These are phyloP conservation scores for Macrocybe gigantea DNA, from an alignment of 768 basidiomycete species.

Conservation along the genomic window DNA sequence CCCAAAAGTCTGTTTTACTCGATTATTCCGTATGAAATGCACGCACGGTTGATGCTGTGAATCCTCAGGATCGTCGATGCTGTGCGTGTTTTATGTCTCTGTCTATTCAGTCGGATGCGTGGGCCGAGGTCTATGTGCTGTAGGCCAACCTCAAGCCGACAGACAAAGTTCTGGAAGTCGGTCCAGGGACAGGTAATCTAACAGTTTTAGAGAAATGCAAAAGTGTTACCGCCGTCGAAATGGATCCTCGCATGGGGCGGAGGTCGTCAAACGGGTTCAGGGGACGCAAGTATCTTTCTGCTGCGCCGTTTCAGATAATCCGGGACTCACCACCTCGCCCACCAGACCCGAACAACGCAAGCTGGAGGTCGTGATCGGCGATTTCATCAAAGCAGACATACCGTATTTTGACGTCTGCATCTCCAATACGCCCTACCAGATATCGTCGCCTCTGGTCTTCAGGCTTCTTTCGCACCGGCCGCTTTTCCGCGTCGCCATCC, in stretches of 20 bases:
- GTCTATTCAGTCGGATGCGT: background rate
- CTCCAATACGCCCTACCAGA: constrained; percentile 98
- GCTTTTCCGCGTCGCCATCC: constrained; percentile 86
- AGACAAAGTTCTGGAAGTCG: constrained; percentile 95
- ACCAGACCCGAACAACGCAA: constrained; percentile 90
- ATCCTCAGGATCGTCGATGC: constrained; percentile 37
- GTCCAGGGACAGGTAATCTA: constrained; percentile 95
- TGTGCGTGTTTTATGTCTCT: constrained; percentile 19
- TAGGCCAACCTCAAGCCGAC: constrained; percentile 91
- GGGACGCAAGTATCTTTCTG: constrained; percentile 72
- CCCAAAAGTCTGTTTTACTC: constrained; percentile 63
- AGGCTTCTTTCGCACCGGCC: constrained; percentile 95
- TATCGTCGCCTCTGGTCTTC: constrained; percentile 96
- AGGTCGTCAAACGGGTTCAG: constrained; percentile 94
- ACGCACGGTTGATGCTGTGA: too few relatives aligned
- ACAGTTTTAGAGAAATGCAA: constrained; percentile 92
- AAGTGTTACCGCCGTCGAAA: constrained; percentile 90
- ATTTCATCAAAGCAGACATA: constrained; percentile 96
- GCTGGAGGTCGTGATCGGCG: constrained; percentile 92
- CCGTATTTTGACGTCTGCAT: constrained; percentile 99
- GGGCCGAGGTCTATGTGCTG: constrained; percentile 1
- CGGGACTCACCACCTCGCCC: background rate
- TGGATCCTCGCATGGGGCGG: constrained; percentile 98
- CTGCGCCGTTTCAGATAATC: background rate
- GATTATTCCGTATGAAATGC: too few relatives aligned